Conservation (phyloP, 1,284 basidiomycete species). For the Caloboletus firmus region DNA sequence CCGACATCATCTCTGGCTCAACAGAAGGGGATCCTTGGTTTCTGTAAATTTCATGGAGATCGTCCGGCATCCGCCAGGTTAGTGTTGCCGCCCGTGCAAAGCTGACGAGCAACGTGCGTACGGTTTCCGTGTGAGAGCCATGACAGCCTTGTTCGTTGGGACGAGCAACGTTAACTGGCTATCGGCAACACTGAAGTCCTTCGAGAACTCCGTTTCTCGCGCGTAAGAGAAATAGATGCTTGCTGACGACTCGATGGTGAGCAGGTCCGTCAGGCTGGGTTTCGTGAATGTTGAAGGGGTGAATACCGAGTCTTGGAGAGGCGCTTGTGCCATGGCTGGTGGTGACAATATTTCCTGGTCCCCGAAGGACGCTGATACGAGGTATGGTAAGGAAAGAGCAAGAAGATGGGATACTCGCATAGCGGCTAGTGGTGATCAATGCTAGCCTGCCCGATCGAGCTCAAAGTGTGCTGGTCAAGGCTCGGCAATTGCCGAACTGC, state of each 20-base stretch:
- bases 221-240: slow-evolving; percentile 83
- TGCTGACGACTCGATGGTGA: slow-evolving; percentile 67
- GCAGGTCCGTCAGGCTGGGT: slow-evolving; percentile 64
- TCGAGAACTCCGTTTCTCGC: slow-evolving; percentile 62
- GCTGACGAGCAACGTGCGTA: slow-evolving; percentile 39
- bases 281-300: slow-evolving; percentile 22
- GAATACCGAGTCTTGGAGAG: slow-evolving; percentile 11
- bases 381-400: slow-evolving; percentile 33
- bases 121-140: slow-evolving; percentile 73
- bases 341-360: slow-evolving; percentile 36
- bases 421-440: not conserved
- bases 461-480: not conserved
- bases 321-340: slow-evolving; percentile 8
- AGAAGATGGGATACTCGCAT: slow-evolving; percentile 36
- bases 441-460: not conserved
- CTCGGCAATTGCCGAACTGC: slow-evolving; percentile 1
- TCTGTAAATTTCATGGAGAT: slow-evolving; percentile 33
- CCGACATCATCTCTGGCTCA: slow-evolving; percentile 53
- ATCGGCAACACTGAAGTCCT: slow-evolving; percentile 43
- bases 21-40: slow-evolving; percentile 52
- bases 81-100: not conserved
- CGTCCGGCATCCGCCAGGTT: not conserved
- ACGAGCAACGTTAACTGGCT: slow-evolving; percentile 59
- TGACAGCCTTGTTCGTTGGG: slow-evolving; percentile 80
- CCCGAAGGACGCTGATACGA: slow-evolving; percentile 31